These are phyloP conservation scores for Aspergillus sclerotiicarbonarius DNA, from an alignment of 495 filamentous ascomycete species.

Conservation along the genomic window DNA sequence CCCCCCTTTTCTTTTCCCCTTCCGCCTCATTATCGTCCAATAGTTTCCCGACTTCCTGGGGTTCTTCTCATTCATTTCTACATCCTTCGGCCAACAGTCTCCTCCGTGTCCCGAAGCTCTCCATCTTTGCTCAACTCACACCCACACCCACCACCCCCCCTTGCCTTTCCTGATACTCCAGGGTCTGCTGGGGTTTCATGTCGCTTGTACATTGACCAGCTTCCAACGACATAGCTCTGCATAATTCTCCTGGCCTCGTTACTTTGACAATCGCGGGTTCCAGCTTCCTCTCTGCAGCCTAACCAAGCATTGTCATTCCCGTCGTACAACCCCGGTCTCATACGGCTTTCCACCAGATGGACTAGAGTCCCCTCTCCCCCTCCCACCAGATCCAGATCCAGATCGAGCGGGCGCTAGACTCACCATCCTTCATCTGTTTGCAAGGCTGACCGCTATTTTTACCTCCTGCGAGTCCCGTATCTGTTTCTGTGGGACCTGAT, in stretches of 20 bases:
- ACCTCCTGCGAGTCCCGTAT: constrained; percentile 15
- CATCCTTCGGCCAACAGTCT: background rate
- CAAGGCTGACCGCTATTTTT: constrained; percentile 28
- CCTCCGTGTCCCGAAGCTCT: background rate
- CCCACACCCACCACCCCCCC: constrained; percentile 1
- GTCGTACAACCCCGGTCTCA: constrained; percentile 14
- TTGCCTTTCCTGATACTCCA: constrained; percentile 10
- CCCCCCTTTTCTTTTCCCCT: background rate
- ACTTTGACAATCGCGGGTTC: constrained; percentile 11
- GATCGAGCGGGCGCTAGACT: constrained; percentile 11
- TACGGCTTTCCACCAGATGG: constrained; percentile 19
- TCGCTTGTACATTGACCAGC: constrained; percentile 15
- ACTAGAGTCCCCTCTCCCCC: constrained; percentile 10
- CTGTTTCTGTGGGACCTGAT: constrained; percentile 8
- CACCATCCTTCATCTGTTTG: constrained; percentile 11
- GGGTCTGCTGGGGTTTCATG: background rate
- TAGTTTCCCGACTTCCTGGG: background rate
- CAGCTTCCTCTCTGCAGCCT: constrained; percentile 21
- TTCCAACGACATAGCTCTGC: constrained; percentile 12
- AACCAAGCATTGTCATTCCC: constrained; percentile 16
- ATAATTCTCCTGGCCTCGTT: constrained; percentile 13
- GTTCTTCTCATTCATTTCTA: constrained; percentile 1
- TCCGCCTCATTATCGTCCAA: background rate
- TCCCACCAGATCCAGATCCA: constrained; percentile 13
- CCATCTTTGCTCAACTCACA: background rate